Percentiles rank a stretch among this genome's conserved stretches.
phyloP scores from a whole-genome alignment of 2,329 filamentous ascomycete species.

The Alternaria rosae region DNA sequence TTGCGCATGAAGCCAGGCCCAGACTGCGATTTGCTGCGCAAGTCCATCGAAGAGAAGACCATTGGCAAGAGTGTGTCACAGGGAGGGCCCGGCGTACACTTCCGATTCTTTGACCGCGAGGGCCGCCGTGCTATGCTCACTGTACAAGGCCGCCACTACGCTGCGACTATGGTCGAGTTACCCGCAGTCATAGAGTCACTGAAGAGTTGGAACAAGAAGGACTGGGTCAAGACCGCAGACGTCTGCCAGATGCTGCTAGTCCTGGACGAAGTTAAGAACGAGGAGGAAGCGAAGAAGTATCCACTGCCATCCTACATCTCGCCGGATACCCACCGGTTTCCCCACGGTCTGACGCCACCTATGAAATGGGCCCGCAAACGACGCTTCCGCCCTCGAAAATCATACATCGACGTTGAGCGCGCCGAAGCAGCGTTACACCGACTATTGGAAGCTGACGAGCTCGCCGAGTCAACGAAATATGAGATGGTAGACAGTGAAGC shows the following conservation, averaged over 20 bases:
- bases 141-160: constrained; percentile 75
- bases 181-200: constrained; percentile 88
- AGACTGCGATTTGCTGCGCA: constrained; percentile 82
- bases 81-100: constrained; percentile 77
- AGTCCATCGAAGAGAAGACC: constrained; percentile 76
- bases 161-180: constrained; percentile 80
- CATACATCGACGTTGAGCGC: constrained; percentile 82
- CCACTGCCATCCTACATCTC: constrained; percentile 78
- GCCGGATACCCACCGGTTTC: constrained; percentile 72
- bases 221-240: constrained; percentile 88
- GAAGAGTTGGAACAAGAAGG: constrained; percentile 90
- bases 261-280: constrained; percentile 69
- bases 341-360: constrained; percentile 86
- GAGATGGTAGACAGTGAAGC: constrained; percentile 62
- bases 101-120: constrained; percentile 80
- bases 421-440: constrained; percentile 82
- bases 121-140: constrained; percentile 76
- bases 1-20: constrained; percentile 86
- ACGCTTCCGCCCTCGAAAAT: constrained; percentile 82
- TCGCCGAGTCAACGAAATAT: constrained; percentile 62
- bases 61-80: constrained; percentile 71
- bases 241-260: constrained; percentile 89
- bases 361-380: constrained; percentile 86
- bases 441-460: constrained; percentile 73
- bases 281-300: constrained; percentile 57